These are phyloP conservation scores for Gossypium rotundifolium DNA, from an alignment of 345 rosid species.

Conservation along the genomic window DNA sequence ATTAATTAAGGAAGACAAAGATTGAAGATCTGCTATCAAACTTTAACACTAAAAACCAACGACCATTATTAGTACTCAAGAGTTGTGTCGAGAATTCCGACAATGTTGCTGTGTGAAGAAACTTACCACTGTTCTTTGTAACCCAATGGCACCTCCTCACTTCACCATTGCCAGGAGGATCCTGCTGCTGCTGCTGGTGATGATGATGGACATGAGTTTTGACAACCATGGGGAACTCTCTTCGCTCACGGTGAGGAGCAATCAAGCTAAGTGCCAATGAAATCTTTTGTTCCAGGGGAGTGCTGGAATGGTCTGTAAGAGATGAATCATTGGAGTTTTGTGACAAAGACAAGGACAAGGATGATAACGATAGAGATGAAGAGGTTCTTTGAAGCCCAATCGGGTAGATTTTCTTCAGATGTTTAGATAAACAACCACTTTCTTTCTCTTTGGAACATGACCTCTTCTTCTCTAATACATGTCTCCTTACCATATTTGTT, in stretches of 20 bases:
- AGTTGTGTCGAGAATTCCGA: no score
- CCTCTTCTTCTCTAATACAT: slow-evolving; percentile 38
- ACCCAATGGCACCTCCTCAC: slow-evolving; percentile 84
- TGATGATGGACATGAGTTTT: slow-evolving; percentile 21
- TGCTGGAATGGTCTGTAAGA: slow-evolving; percentile 43
- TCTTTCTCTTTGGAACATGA: slow-evolving; percentile 23
- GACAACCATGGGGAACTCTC: slow-evolving; percentile 28
- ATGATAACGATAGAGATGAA: slow-evolving; percentile 81
- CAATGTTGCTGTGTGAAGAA: no score
- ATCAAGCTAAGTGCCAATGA: slow-evolving; percentile 69
- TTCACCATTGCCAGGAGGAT: slow-evolving; percentile 39
- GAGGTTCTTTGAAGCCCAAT: slow-evolving; percentile 60
- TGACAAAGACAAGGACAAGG: slow-evolving; percentile 73
- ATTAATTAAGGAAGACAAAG: no score
- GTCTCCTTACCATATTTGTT: slow-evolving; percentile 23
- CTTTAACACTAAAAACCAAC: no score
- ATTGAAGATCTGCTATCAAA: no score
- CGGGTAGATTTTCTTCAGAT: slow-evolving; percentile 80
- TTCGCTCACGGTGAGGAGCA: slow-evolving; percentile 33
- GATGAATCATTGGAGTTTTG: slow-evolving; percentile 81
- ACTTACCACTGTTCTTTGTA: slow-evolving; percentile 77
- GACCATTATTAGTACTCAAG: no score
- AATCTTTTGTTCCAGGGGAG: slow-evolving; percentile 51
- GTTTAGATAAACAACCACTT: slow-evolving; percentile 49
- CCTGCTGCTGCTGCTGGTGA: slow-evolving; percentile 27